Evolutionary conservation across 2,329 filamentous ascomycete species (phyloP).

Genomic region (Fusarium algeriense): DNA sequence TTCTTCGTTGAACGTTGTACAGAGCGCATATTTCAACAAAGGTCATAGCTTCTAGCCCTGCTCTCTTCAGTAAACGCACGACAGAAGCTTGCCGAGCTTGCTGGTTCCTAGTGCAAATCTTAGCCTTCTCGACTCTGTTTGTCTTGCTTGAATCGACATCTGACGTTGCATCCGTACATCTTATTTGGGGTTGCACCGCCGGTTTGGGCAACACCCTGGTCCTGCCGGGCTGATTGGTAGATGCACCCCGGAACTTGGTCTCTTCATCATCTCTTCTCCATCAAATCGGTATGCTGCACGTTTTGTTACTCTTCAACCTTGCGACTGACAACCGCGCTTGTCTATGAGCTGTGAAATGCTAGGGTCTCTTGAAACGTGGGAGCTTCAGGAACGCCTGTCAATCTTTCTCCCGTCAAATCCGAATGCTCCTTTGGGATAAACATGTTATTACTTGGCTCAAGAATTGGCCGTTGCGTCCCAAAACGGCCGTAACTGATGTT

Average conservation of each 20-base stretch:
- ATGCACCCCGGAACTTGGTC: slow-evolving; percentile 41
- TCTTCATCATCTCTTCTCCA: slow-evolving; percentile 43
- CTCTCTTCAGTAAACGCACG: slow-evolving; percentile 4
- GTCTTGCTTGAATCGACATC: slow-evolving; percentile 38
- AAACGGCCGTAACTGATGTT: slow-evolving; percentile 30
- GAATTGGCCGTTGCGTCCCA: slow-evolving; percentile 26
- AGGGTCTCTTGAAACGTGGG: slow-evolving; percentile 45
- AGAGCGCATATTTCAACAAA: slow-evolving; percentile 6
- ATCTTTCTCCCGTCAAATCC: slow-evolving; percentile 23
- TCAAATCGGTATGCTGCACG: slow-evolving; percentile 48
- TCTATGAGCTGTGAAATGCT: slow-evolving; percentile 24
- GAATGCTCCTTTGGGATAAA: slow-evolving; percentile 28
- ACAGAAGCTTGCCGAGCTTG: slow-evolving; percentile 25
- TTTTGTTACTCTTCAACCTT: slow-evolving; percentile 38
- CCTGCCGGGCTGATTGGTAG: slow-evolving; percentile 45
- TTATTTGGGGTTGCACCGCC: slow-evolving; percentile 41
- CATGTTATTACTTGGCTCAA: slow-evolving; percentile 10
- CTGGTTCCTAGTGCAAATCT: slow-evolving; percentile 24
- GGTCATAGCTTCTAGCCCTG: slow-evolving; percentile 5
- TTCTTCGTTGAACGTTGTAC: slow-evolving; percentile 10
- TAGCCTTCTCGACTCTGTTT: slow-evolving; percentile 20
- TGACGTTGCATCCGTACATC: slow-evolving; percentile 41
- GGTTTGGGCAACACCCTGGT: slow-evolving; percentile 41
- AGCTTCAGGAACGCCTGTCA: slow-evolving; percentile 33
- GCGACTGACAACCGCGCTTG: slow-evolving; percentile 37